These are phyloP conservation scores for Fusarium oligoseptatum DNA, from an alignment of 2,329 filamentous ascomycete species.

Conservation along the genomic window DNA sequence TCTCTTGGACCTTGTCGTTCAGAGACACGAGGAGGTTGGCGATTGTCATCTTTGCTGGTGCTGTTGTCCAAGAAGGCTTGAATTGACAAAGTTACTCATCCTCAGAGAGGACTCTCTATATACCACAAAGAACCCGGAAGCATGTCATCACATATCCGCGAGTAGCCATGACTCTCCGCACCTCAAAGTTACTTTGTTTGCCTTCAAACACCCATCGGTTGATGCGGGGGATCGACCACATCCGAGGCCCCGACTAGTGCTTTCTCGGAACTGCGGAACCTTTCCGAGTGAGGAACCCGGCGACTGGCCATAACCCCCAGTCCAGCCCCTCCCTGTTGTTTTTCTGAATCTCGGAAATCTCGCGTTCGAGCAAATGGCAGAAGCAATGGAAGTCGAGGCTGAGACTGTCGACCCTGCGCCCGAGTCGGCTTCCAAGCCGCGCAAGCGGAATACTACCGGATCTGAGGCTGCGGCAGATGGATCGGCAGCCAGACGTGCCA, in stretches of 20 bases:
- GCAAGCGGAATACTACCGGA: constrained; percentile 31
- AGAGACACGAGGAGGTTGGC: constrained; percentile 40
- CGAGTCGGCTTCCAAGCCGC: constrained; percentile 16
- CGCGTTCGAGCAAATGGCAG: neutral
- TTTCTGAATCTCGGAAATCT: constrained; percentile 15
- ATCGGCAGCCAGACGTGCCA: constrained; percentile 32
- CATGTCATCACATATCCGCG: neutral
- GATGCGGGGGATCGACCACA: neutral
- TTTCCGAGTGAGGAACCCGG: constrained; percentile 28
- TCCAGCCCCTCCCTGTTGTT: neutral
- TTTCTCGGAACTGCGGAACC: constrained; percentile 34
- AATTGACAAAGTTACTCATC: neutral
- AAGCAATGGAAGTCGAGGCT: neutral
- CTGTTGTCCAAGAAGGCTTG: neutral
- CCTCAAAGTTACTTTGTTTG: neutral
- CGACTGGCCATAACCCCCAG: constrained; percentile 1
- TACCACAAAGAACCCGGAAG: neutral
- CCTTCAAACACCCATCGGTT: neutral
- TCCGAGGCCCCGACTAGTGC: neutral
- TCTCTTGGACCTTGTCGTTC: constrained; percentile 32
- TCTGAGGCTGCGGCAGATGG: neutral
- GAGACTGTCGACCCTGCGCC: neutral
- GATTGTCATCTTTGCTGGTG: constrained; percentile 45
- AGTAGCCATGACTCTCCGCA: neutral
- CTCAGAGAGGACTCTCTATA: constrained; percentile 1